Percentiles rank a stretch among this genome's conserved stretches.
Evolutionary conservation across 2,329 filamentous ascomycete genomes (phyloP).

Genomic region (Mycocentrospora acerina): DNA sequence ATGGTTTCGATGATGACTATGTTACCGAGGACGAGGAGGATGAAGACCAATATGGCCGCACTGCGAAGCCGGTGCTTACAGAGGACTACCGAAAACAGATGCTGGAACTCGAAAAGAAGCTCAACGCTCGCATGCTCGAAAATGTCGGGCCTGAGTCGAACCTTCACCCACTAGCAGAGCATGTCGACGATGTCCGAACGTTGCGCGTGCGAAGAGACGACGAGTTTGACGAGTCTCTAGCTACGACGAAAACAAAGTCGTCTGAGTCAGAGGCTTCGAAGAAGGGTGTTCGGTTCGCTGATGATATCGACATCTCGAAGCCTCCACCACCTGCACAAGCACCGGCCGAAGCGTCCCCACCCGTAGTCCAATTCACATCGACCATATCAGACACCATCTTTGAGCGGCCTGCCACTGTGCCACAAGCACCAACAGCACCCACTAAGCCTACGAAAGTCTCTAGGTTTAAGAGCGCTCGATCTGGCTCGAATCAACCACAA

Average conservation of each 20-base stretch:
- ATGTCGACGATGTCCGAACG: conserved; percentile 60
- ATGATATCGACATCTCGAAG: conserved; percentile 69
- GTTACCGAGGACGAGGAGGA: conserved; percentile 61
- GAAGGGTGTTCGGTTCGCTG: conserved; percentile 82
- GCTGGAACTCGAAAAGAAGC: conserved; percentile 77
- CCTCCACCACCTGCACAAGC: conserved; percentile 21
- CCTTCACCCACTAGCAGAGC: conserved; percentile 41
- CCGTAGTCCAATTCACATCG: conserved; percentile 9
- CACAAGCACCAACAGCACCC: conserved; percentile 12
- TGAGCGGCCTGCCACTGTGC: conserved; percentile 27
- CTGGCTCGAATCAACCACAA: conserved; percentile 16
- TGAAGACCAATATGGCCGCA: conserved; percentile 76
- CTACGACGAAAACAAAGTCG: conserved; percentile 2
- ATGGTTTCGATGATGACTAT: conserved; percentile 43
- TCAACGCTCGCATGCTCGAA: conserved; percentile 62
- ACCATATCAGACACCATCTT: conserved; percentile 39
- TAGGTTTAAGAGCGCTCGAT: conserved; percentile 43
- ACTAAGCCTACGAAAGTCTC: conserved; percentile 40
- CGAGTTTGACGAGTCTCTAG: conserved; percentile 32
- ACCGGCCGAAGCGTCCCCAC: conserved; percentile 15
- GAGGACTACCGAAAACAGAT: conserved; percentile 79
- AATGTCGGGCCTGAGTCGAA: conserved; percentile 57
- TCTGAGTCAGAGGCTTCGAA: conserved; percentile 23
- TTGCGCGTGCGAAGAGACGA: conserved; percentile 50
- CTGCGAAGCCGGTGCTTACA: conserved; percentile 65